Percentiles rank a stretch among this genome's conserved stretches.
phyloP scores from a whole-genome alignment of 1,284 basidiomycete genomes.

The Trametes polyzona region DNA sequence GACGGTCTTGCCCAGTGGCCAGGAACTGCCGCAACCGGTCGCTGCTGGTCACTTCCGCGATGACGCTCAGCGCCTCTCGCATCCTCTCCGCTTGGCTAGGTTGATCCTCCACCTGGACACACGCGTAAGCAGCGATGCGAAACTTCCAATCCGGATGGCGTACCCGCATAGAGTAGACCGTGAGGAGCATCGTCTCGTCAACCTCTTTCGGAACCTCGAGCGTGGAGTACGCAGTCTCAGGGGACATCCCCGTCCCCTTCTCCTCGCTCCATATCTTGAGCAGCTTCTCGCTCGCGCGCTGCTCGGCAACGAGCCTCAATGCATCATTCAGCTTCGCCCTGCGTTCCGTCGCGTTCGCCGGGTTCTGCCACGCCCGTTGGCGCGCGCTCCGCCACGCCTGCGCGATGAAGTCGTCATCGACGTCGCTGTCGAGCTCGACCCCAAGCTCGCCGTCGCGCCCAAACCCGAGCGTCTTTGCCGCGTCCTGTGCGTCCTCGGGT shows the following conservation, averaged over 20 bases:
- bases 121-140: background rate
- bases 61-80: conserved; percentile 67
- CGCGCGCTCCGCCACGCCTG: conserved; percentile 69
- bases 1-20: conserved; percentile 72
- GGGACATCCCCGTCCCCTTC: conserved; percentile 65
- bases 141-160: conserved; percentile 35
- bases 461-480: conserved; percentile 63
- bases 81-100: conserved; percentile 64
- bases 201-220: conserved; percentile 72
- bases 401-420: conserved; percentile 68
- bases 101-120: conserved; percentile 66
- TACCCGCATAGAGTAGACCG: conserved; percentile 76
- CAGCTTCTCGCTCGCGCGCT: conserved; percentile 53
- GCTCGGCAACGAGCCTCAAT: conserved; percentile 66
- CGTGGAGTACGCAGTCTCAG: conserved; percentile 72
- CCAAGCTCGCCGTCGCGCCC: conserved; percentile 59
- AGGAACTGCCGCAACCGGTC: conserved; percentile 69
- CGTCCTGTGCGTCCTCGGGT: conserved; percentile 50
- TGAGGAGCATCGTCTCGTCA: conserved; percentile 78
- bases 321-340: conserved; percentile 63
- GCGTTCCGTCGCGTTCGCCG: conserved; percentile 43
- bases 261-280: conserved; percentile 56
- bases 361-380: conserved; percentile 62
- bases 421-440: conserved; percentile 67
- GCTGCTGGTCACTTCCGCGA: conserved; percentile 76